Percentiles rank a stretch among this genome's conserved stretches.
Evolutionary conservation across 345 rosid species (phyloP).

Genomic region (Hirschfeldia incana): DNA sequence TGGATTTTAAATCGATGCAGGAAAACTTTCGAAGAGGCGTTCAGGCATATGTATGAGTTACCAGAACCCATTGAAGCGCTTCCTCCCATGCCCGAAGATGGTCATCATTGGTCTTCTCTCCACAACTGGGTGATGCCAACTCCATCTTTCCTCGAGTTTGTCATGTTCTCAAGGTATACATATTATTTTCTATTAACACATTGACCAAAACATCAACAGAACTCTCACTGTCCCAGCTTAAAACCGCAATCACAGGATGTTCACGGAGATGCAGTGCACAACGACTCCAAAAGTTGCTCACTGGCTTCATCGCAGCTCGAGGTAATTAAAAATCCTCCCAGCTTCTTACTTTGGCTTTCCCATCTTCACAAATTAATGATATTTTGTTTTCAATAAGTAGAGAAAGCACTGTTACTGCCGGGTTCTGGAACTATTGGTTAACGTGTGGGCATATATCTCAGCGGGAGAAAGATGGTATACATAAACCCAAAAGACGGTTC

Average conservation of each 20-base stretch:
- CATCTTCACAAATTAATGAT: slow-evolving; percentile 5
- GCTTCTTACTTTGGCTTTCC: neutral
- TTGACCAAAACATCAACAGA: neutral
- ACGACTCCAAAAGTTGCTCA: slow-evolving; percentile 45
- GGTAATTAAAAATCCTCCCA: slow-evolving; percentile 45
- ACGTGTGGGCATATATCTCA: slow-evolving; percentile 96
- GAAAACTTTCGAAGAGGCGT: slow-evolving; percentile 70
- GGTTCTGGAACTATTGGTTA: slow-evolving; percentile 74
- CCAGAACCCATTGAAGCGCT: slow-evolving; percentile 74
- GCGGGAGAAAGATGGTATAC: slow-evolving; percentile 86
- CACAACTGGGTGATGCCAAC: slow-evolving; percentile 99
- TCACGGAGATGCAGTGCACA: slow-evolving; percentile 77
- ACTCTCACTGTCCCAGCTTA: neutral
- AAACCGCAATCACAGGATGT: slow-evolving; percentile 61
- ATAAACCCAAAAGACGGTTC: slow-evolving; percentile 72
- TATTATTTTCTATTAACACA: neutral
- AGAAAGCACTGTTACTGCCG: slow-evolving; percentile 90
- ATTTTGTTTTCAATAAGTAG: slow-evolving; percentile 45
- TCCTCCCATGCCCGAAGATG: slow-evolving; percentile 96
- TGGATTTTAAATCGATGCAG: too few relatives aligned
- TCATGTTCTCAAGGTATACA: slow-evolving; percentile 84
- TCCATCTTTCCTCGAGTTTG: slow-evolving; percentile 84
- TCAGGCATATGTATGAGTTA: slow-evolving; percentile 73
- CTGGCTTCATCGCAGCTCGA: slow-evolving; percentile 66
- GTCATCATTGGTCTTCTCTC: slow-evolving; percentile 85